These are phyloP conservation scores for Torulaspora globosa DNA, from an alignment of 1,139 yeast species.

Conservation along the genomic window DNA sequence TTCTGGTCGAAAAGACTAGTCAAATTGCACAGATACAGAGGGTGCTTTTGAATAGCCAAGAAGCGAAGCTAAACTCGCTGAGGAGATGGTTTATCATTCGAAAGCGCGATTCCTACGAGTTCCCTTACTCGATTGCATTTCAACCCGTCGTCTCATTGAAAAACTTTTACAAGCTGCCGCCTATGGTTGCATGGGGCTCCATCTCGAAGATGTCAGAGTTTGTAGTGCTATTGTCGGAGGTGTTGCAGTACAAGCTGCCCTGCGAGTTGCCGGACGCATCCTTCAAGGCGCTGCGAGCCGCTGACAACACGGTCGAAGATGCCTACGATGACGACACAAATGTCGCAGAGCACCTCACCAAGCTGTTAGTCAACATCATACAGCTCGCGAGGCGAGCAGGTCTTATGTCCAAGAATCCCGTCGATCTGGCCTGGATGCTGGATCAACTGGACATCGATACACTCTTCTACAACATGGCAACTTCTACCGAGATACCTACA, in stretches of 20 bases:
- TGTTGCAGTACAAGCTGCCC: conserved; percentile 18
- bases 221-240: conserved; percentile 15
- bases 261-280: conserved; percentile 2
- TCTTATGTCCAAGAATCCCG: conserved; percentile 18
- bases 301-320: conserved; percentile 6
- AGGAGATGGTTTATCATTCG: conserved; percentile 25
- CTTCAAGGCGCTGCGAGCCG: conserved; percentile 1
- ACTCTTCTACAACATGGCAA: conserved; percentile 22
- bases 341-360: conserved; percentile 18
- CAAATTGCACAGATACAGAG: conserved; percentile 15
- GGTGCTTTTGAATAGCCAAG: conserved; percentile 14
- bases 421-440: conserved; percentile 20
- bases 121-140: conserved; percentile 27
- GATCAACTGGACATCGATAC: conserved; percentile 28
- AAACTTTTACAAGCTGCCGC: conserved; percentile 21
- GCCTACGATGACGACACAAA: conserved; percentile 9
- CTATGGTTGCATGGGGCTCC: conserved; percentile 19
- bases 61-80: conserved; percentile 17
- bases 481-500: conserved; percentile 12
- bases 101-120: conserved; percentile 22
- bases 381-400: conserved; percentile 17
- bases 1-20: conserved; percentile 8
- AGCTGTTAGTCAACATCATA: conserved; percentile 19
- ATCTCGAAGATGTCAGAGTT: conserved; percentile 25
- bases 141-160: conserved; percentile 29